These are phyloP conservation scores for Tetrahymena malaccensis DNA, from an alignment of 73 alveolate species.

Conservation along the genomic window DNA sequence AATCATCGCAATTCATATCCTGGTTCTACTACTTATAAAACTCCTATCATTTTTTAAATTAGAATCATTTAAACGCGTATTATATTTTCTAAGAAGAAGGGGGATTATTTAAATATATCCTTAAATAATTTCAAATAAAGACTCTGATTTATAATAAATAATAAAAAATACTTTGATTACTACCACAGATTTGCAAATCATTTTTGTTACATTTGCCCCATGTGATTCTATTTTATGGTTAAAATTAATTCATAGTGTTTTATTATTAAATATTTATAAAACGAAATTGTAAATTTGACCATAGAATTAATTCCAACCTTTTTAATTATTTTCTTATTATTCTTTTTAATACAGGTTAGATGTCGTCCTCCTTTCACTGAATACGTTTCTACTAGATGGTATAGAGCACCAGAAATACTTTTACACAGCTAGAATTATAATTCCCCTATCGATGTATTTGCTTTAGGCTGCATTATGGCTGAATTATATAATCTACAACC, in stretches of 20 bases:
- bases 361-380: slow-evolving; percentile 93
- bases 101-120: not conserved
- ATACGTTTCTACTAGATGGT: slow-evolving; percentile 97
- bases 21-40: not conserved
- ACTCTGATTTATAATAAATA: too few species aligned
- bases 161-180: not conserved
- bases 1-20: not conserved
- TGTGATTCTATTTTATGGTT: not conserved
- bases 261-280: not conserved
- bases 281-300: not conserved
- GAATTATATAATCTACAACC: slow-evolving; percentile 92
- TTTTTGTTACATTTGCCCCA: not conserved
- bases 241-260: not conserved
- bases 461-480: slow-evolving; percentile 96
- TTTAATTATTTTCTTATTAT: not conserved
- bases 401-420: slow-evolving; percentile 95
- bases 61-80: not conserved
- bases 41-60: not conserved
- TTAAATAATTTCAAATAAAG: not conserved
- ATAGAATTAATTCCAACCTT: not conserved
- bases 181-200: not conserved
- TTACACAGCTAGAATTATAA: slow-evolving; percentile 78
- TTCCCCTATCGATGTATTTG: slow-evolving; percentile 95
- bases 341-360: not conserved
- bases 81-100: not conserved